These are phyloP conservation scores for Crithidia bombi DNA, from an alignment of 208 protist species.

Conservation along the genomic window DNA sequence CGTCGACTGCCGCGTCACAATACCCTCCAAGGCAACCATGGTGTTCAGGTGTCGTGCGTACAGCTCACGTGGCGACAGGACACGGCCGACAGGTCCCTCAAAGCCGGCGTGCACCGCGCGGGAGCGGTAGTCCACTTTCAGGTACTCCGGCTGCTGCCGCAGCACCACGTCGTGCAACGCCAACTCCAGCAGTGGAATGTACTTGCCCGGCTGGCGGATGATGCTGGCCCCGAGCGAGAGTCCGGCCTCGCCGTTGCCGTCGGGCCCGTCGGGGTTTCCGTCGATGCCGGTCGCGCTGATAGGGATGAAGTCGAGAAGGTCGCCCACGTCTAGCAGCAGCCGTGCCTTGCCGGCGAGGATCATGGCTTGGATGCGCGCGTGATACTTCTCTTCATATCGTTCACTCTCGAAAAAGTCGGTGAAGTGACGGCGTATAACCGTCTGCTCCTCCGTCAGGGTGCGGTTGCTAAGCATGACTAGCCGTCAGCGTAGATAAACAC, in stretches of 20 bases:
- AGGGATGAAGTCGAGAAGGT: constrained; percentile 87
- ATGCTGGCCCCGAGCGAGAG: constrained; percentile 71
- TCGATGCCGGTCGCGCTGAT: constrained; percentile 18
- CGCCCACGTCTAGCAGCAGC: constrained; percentile 92
- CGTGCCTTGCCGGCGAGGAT: constrained; percentile 77
- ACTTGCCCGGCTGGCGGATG: constrained; percentile 83
- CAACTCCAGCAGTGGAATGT: constrained; percentile 91
- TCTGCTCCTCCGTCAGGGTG: constrained; percentile 89
- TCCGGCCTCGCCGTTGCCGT: constrained; percentile 11
- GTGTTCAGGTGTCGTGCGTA: constrained; percentile 92
- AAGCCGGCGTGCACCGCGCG: constrained; percentile 91
- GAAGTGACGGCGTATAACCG: constrained; percentile 85
- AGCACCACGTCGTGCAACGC: constrained; percentile 92
- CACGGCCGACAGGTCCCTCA: constrained; percentile 93
- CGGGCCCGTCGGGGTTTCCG: background rate
- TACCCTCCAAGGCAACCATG: constrained; percentile 97
- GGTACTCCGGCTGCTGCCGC: constrained; percentile 73
- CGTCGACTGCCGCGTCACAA: constrained; percentile 96
- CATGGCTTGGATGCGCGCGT: constrained; percentile 81
- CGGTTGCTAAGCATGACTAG: constrained; percentile 73
- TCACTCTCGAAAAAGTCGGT: constrained; percentile 92
- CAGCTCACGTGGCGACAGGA: constrained; percentile 96
- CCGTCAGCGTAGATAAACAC: no score
- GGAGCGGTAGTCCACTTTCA: constrained; percentile 87
- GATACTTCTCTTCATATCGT: constrained; percentile 86